Evolutionary conservation across 2,329 filamentous ascomycete genomes (phyloP).

Genomic region (Teratosphaeria destructans): DNA sequence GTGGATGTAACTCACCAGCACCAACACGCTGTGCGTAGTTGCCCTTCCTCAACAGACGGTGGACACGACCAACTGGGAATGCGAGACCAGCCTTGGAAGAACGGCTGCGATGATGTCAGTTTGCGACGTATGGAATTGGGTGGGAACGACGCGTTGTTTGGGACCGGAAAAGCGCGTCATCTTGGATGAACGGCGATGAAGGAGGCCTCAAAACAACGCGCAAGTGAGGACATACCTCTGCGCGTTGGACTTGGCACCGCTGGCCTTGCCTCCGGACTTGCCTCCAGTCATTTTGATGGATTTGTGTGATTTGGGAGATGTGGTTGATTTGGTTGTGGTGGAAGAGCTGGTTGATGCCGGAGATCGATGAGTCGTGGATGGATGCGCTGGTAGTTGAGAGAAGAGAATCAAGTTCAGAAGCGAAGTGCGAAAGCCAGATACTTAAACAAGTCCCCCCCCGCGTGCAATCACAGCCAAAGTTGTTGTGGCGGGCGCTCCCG

Average conservation of each 20-base stretch:
- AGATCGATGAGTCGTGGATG: conserved; percentile 20
- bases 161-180: conserved; percentile 34
- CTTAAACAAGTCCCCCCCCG: not conserved
- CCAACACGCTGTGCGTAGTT: conserved; percentile 99
- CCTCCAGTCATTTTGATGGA: conserved; percentile 96
- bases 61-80: conserved; percentile 97
- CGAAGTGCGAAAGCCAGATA: conserved; percentile 7
- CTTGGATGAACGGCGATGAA: conserved; percentile 12
- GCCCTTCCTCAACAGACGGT: conserved; percentile 96
- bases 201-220: conserved; percentile 6
- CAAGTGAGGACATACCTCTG: conserved; percentile 70
- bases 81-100: conserved; percentile 99
- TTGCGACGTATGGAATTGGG: conserved; percentile 15
- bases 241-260: conserved; percentile 87
- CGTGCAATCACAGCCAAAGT: not conserved
- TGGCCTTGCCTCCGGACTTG: conserved; percentile 99
- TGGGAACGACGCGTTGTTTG: conserved; percentile 21
- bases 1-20: conserved; percentile 54
- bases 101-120: conserved; percentile 55
- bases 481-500: not conserved
- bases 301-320: conserved; percentile 30
- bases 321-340: conserved; percentile 23
- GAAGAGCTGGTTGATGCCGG: conserved; percentile 20
- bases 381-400: conserved; percentile 28
- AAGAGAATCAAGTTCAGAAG: not conserved